Evolutionary conservation across 169 alveolate genomes (phyloP).

Genomic region (Plasmodium billcollinsi): DNA sequence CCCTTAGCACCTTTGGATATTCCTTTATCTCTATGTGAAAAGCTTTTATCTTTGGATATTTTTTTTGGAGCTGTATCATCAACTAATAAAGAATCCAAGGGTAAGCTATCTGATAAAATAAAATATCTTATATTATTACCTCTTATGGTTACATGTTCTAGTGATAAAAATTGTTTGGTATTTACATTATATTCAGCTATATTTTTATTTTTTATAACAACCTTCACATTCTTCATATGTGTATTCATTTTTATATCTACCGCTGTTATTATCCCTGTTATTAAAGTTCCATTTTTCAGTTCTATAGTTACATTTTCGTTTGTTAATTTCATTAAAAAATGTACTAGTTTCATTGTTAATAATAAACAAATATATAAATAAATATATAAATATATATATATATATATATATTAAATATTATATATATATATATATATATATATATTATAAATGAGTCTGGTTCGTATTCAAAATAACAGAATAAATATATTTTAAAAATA

Average conservation of each 20-base stretch:
- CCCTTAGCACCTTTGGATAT: conserved; percentile 82
- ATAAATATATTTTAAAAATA: too few species aligned
- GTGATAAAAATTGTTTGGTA: conserved; percentile 79
- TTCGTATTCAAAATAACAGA: too few species aligned
- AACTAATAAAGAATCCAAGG: conserved; percentile 95
- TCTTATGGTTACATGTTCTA: conserved; percentile 85
- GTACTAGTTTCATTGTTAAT: conserved; percentile 95
- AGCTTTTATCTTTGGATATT: conserved; percentile 83
- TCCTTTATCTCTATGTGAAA: conserved; percentile 79
- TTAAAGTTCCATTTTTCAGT: conserved; percentile 98
- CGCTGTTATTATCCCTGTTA: conserved; percentile 96
- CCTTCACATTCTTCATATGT: conserved; percentile 96
- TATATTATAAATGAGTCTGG: too few species aligned
- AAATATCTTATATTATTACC: conserved; percentile 97
- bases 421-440: neutral
- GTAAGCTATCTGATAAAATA: conserved; percentile 96
- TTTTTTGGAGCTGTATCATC: conserved; percentile 96
- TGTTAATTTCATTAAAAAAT: conserved; percentile 96
- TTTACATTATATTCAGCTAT: conserved; percentile 91
- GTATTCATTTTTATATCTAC: conserved; percentile 99
- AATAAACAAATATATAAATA: neutral
- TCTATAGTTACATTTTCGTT: conserved; percentile 98
- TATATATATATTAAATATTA: neutral
- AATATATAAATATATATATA: neutral
- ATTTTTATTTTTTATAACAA: conserved; percentile 95